Base-by-base conservation (phyloP, 2,329 filamentous ascomycete species). In the Ceratocystis papillata region DNA sequence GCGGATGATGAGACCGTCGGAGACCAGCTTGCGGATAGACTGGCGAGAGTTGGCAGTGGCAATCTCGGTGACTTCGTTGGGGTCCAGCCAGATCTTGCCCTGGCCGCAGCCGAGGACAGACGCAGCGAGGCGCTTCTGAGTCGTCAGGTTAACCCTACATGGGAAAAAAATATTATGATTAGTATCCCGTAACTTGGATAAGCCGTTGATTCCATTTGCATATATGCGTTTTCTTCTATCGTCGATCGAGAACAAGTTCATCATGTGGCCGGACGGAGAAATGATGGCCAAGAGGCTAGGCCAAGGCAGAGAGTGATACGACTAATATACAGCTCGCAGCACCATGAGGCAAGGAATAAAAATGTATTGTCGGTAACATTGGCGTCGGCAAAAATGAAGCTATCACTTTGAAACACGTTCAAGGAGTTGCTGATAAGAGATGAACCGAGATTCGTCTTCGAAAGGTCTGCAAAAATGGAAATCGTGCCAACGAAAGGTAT, bases 51-150 rank as follows among this genome's bases (percentile, higher is more conserved):
- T 99, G 88, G 94, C 94, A 82, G 96, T 97, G 84, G 89, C 91
- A 84, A 99, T 99, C 83, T 99, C 94, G 85, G 82, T 94, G 83
- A 92, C 87, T 85, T 99, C 94, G 80, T 95, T 97, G 81, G 94
- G 94, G 83, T 99, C 94, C 79, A 99, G 92, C 94, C 94, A 99
- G 83, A 99, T 96, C 90, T 99, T 99, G 87, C 93, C 90, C 89
- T 99, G 88, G 80, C 94, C 94, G 84, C 90, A 96, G 86, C 91
- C 91, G 80, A 96, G 90, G 80, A 99, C 94, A 81, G 93, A 89
- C 78, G 94, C 90, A 80, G 94, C 94, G 77, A 99, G 92, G 84
- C 95, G 93, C 89, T 99, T 99, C 87, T 99, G 95, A 81, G 94
- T 97, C 81, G 88, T 88, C 82, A 99, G 89, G 81, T 97, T 97